Base-by-base conservation (phyloP, 1,139 yeast genomes). In the Candida sojae region DNA sequence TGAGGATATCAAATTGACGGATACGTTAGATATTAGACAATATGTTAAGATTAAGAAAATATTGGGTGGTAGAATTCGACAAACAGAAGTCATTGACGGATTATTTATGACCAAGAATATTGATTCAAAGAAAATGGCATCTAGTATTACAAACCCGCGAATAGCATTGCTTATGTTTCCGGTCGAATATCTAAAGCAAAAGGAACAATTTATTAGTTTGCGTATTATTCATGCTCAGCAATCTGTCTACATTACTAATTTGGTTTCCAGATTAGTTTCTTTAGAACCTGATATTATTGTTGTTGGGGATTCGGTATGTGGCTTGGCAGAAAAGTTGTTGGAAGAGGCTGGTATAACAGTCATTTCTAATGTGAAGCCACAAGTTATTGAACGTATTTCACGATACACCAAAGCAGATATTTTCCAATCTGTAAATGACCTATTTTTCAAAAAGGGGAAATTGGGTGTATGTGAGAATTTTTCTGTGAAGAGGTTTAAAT, bases 201-300 rank as follows among this genome's bases (percentile, higher is more conserved):
- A 82, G 48, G 93, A 86, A 48, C 87, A 82, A 54, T 88, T 91
- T 50, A 83, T 91, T 63, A 87, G 96, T 60, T 71, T 93, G 50
- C 86, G 90, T 48, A 88, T 96, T 4, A 86, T 93, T 1, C 77
- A 90, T 46, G 89, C 95, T 0, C 99, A 95, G 61, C 98, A 93
- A 61, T 75, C 80, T 42, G 97, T 93, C 54, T 92, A 88, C 59
- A 76, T 93, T 42, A 81, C 85, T 47, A 92, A 92, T 57, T 73
- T 93, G 43, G 96, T 91, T 0, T 86, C 86, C 3, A 76, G 98
- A 48, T 80, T 95, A 23, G 75, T 84, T 4, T 84, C 93, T 0
- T 68, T 93, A 48, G 82, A 80, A 45, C 98, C 99, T 0, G 90
- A 83, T 56, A 75, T 95, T 25, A 79, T 95, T 2, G 79, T 92